phyloP scores from a whole-genome alignment of 129 eudicot genomes.

The Flaveria robusta region DNA sequence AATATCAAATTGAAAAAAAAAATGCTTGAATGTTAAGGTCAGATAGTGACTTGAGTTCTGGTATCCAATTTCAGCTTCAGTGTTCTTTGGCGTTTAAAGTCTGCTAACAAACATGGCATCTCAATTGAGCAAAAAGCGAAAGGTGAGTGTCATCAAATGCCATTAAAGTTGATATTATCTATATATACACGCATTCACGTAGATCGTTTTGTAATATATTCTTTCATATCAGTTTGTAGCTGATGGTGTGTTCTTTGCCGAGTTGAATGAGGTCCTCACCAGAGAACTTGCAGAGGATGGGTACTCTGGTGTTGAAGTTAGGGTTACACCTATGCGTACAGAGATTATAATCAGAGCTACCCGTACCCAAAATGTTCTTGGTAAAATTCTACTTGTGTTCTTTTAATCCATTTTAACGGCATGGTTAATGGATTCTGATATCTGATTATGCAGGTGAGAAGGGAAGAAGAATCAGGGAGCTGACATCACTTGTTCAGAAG shows the following conservation, averaged over 20 bases:
- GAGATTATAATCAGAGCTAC: conserved; percentile 25
- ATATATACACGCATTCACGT: neutral
- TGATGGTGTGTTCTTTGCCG: conserved; percentile 13
- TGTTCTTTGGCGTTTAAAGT: neutral
- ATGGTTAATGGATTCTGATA: neutral
- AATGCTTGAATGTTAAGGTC: neutral
- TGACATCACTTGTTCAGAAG: conserved; percentile 73
- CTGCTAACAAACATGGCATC: conserved; percentile 24
- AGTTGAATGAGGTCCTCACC: conserved; percentile 3
- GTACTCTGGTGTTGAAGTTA: conserved; percentile 24
- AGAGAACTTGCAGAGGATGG: conserved; percentile 14
- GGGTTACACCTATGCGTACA: conserved; percentile 25
- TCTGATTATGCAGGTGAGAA: conserved; percentile 56
- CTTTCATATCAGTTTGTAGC: neutral
- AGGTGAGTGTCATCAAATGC: conserved; percentile 16
- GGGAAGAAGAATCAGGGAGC: conserved; percentile 73
- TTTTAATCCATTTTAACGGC: too few species aligned
- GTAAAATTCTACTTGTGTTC: neutral
- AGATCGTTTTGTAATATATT: neutral
- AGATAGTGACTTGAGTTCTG: neutral
- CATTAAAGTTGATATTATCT: neutral
- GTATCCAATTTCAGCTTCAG: neutral
- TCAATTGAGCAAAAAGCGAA: conserved; percentile 38
- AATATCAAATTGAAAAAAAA: neutral
- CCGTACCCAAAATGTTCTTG: conserved; percentile 27